Percentiles rank a stretch among this genome's conserved stretches.
These are phyloP conservation scores for Zea luxurians DNA, from an alignment of 176 grass and related monocot genomes.

Conservation along the genomic window DNA sequence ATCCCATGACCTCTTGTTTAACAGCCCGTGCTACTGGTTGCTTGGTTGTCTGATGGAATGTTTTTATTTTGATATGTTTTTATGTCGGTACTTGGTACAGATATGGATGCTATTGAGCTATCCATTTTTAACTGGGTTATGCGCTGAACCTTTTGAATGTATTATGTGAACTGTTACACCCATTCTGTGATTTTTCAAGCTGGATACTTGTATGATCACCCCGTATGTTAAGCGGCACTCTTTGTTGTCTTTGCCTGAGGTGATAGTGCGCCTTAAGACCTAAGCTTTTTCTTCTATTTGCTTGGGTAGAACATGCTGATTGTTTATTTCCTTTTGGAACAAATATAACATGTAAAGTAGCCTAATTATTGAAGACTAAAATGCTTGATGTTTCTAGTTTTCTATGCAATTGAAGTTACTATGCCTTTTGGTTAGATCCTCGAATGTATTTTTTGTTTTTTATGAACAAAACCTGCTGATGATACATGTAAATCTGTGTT, in stretches of 20 bases:
- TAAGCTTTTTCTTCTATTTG: background rate
- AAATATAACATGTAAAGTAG: background rate
- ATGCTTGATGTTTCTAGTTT: background rate
- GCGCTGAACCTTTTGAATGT: background rate
- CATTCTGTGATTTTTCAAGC: constrained; percentile 14
- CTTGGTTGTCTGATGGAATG: constrained; percentile 6
- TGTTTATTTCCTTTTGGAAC: constrained; percentile 7
- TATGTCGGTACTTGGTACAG: background rate
- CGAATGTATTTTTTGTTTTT: background rate
- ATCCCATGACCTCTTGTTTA: background rate
- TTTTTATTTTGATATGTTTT: constrained; percentile 11
- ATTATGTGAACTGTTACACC: constrained; percentile 7
- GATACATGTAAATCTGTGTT: constrained; percentile 10
- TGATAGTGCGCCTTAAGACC: background rate
- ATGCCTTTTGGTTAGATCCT: constrained; percentile 14
- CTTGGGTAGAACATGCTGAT: background rate
- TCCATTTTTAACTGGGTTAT: constrained; percentile 9
- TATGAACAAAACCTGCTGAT: background rate
- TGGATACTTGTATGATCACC: background rate
- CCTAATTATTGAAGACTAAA: background rate
- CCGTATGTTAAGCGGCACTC: background rate
- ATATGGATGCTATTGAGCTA: background rate
- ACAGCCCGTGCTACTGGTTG: background rate
- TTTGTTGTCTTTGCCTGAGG: constrained; percentile 16
- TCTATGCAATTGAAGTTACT: background rate